Base-by-base conservation (phyloP, 306 rosid species). In the Senna siamea region DNA sequence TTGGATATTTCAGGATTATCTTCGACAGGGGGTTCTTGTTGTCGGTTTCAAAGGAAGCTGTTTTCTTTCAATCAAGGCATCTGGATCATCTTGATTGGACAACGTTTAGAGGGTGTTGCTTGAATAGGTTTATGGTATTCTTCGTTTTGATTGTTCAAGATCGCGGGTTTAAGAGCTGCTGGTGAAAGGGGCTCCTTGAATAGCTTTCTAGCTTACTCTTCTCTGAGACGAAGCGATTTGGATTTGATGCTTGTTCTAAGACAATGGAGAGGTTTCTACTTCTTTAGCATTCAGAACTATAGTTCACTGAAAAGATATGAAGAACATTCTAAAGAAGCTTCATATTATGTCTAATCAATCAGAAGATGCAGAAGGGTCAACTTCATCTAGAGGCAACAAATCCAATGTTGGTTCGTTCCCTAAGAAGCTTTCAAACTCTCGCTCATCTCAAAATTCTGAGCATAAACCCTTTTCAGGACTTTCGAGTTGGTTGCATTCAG, bases 251-350 rank as follows among this genome's bases (percentile, higher is more conserved):
- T 88, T 87, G 88, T 83, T 75, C 87, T 76, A 55, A 79, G 78
- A 77, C 84, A 85, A 88, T 92, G 96, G 97, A 87, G 88, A 75
- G 72, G 81, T 61, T 83, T 83, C 59, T 84, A 57, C 72, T 85
- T 72, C 83, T 89, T 77, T 92, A 79, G 79, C 85, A 77, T 82
- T 86, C 81, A 50, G 19, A 55, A 53, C 62, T 72, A 9, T 44
- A n/a, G 71, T 69, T 59, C 70, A 32, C 72, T 35, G 82, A 87
- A 75, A 38, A 80, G 86, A 47, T 74, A 94, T 94, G 99, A 94
- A 92, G 90, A 92, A 92, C 89, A 84, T 94, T 73, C 87, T 94
- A 56, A 92, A 92, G 90, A 94, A 92, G 88, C 92, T 92, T 35
- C 97, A 94, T 69, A 89, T 92, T 79, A 81, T 89, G 97, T 81